A percentile compares a stretch with the other conserved stretches of the same genome.
phyloP scores from a whole-genome alignment of 257 asterid genomes.

The Mitragyna speciosa region DNA sequence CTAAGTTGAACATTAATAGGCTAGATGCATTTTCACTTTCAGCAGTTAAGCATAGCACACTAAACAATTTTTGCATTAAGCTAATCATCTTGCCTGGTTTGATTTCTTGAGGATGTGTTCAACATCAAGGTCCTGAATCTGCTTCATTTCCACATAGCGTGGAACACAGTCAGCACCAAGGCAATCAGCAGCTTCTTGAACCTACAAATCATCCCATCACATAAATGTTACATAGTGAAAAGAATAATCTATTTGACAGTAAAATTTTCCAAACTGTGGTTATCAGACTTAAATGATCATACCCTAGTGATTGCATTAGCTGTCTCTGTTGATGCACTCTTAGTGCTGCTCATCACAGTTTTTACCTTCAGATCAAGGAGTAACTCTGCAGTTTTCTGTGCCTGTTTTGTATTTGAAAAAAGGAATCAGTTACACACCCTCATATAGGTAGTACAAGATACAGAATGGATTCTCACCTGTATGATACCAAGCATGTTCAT shows the following conservation, averaged over 20 bases:
- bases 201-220: conserved; percentile 36
- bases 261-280: not conserved
- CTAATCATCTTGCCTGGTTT: conserved; percentile 44
- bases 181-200: conserved; percentile 97
- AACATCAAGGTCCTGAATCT: conserved; percentile 52
- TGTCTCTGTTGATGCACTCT: conserved; percentile 68
- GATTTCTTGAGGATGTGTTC: conserved; percentile 55
- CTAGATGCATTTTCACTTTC: conserved; percentile 1
- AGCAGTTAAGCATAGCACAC: not conserved
- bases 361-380: conserved; percentile 78
- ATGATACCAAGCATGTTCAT: conserved; percentile 80
- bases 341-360: conserved; percentile 59
- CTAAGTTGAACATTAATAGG: not conserved
- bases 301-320: conserved; percentile 73
- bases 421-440: conserved; percentile 5
- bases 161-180: conserved; percentile 81
- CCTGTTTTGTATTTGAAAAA: conserved; percentile 43
- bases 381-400: conserved; percentile 87
- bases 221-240: conserved; percentile 9
- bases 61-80: not conserved
- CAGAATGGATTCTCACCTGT: conserved; percentile 45
- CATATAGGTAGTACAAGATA: not conserved
- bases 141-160: conserved; percentile 66
- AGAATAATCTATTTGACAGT: not conserved
- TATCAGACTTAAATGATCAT: conserved; percentile 23